Base-by-base conservation (phyloP, 768 basidiomycete genomes). In the Pleurotus platypus region DNA sequence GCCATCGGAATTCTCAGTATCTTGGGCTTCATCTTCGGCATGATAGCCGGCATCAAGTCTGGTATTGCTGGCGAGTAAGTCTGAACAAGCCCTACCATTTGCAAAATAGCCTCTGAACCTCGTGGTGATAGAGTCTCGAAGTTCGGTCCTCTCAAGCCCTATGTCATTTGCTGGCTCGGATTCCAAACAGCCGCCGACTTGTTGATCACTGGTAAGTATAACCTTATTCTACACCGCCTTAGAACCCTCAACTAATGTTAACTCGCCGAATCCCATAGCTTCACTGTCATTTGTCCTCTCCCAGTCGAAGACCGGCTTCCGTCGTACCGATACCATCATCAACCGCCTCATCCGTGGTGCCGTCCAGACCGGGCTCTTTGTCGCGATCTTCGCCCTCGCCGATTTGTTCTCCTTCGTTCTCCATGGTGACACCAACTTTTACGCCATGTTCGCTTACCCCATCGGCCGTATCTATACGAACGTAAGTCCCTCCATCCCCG, bases 291-390 rank as follows among this genome's bases (percentile, higher is more conserved):
- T 63, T 49, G 64, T 76, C 24, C 69, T 80, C 47, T 60, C 63
- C 58, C 74, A 73, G 48, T 75, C 75, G 4, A 72, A 76, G 54
- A 83, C 82, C 13, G 82, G 83, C 15, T 79, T 82, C 66, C 69
- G 69, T 13, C 75, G 68, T 60, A 84, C 78, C 4, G 80, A 85
- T 60, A 78, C 72, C 0, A 72, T 82, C 55, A 77, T 82, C 61
- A 79, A 80, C 57, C 76, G 78, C 35, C 69, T 83, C 2, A 82
- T 83, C 58, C 78, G 79, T 54, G 81, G 81, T 24, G 80, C 81
- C 8, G 66, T 83, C 30, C 80, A 82, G 59, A 83, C 82, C 3
- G 81, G 82, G 40, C 59, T 80, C 4, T 82, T 83, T 57, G 78
- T 76, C 11, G 76, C 78, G 0, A 67, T 80, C 1, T 81, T 84